Conservation (phyloP, 345 rosid species). For the Eucalyptus curtisii region DNA sequence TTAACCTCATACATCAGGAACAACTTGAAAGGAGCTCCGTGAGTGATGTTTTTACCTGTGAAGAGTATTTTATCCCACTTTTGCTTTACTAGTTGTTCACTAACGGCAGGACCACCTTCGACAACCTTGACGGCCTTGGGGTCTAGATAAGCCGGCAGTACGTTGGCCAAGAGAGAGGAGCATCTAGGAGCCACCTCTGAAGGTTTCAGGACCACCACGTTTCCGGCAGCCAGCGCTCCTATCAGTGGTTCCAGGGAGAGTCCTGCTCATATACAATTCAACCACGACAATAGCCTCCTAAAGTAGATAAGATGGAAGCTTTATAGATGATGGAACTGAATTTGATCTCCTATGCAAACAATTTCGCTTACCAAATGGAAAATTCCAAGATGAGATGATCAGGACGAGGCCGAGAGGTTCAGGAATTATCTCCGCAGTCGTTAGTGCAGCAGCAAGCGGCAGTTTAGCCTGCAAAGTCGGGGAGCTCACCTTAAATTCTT, state of each 20-base stretch:
- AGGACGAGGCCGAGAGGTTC: slow-evolving; percentile 66
- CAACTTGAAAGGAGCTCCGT: not conserved
- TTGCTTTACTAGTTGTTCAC: slow-evolving; percentile 41
- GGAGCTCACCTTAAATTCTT: not conserved
- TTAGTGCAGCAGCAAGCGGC: slow-evolving; percentile 28
- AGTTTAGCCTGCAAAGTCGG: slow-evolving; percentile 32
- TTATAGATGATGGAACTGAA: not conserved
- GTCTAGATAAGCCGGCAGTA: slow-evolving; percentile 40
- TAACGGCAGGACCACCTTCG: slow-evolving; percentile 41
- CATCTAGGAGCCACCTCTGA: slow-evolving; percentile 58
- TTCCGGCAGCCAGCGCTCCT: slow-evolving; percentile 86
- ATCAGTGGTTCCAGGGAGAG: slow-evolving; percentile 51
- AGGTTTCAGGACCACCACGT: slow-evolving; percentile 54
- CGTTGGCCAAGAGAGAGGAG: slow-evolving; percentile 38
- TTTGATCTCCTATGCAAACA: not conserved
- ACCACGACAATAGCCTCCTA: not conserved
- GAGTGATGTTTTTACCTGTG: slow-evolving; percentile 26
- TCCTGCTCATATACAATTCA: slow-evolving; percentile 2
- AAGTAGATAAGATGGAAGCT: not conserved
- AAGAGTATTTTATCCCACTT: slow-evolving; percentile 81
- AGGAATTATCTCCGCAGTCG: slow-evolving; percentile 38
- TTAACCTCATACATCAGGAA: not conserved
- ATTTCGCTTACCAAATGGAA: slow-evolving; percentile 33
- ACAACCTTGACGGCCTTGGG: slow-evolving; percentile 35
- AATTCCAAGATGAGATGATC: slow-evolving; percentile 55